These are phyloP conservation scores for Geranium rotundifolium DNA, from an alignment of 345 rosid species.

Conservation along the genomic window DNA sequence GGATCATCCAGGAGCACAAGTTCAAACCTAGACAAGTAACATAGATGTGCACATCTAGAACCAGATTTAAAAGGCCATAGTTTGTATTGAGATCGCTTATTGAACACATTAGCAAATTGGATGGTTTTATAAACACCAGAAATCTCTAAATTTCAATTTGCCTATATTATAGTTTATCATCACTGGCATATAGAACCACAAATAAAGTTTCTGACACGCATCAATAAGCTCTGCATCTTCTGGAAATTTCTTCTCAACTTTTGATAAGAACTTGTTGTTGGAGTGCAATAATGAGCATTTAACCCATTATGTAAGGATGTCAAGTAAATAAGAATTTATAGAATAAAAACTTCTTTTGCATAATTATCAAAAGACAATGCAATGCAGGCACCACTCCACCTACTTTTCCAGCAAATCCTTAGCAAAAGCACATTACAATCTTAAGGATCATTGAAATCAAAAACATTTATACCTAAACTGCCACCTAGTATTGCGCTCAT, in stretches of 20 bases:
- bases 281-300: slow-evolving; percentile 7
- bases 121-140: neutral
- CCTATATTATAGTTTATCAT: neutral
- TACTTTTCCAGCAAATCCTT: slow-evolving; percentile 11
- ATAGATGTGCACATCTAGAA: neutral
- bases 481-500: neutral
- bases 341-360: slow-evolving; percentile 7
- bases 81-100: neutral
- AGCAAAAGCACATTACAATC: too few relatives aligned
- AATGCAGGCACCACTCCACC: slow-evolving; percentile 97
- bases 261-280: slow-evolving; percentile 49
- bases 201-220: slow-evolving; percentile 55
- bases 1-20: neutral
- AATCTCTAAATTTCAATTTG: neutral
- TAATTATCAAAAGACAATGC: slow-evolving; percentile 56
- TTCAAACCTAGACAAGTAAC: neutral
- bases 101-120: neutral
- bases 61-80: neutral
- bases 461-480: too few relatives aligned
- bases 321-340: slow-evolving; percentile 6
- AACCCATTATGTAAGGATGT: slow-evolving; percentile 3
- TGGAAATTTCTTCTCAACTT: slow-evolving; percentile 67
- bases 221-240: slow-evolving; percentile 72
- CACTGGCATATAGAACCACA: neutral
- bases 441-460: too few relatives aligned